Evolutionary conservation across 495 filamentous ascomycete species (phyloP), one percentile per base, ranked within the genome.

Genomic region (Tuber indicum): DNA sequence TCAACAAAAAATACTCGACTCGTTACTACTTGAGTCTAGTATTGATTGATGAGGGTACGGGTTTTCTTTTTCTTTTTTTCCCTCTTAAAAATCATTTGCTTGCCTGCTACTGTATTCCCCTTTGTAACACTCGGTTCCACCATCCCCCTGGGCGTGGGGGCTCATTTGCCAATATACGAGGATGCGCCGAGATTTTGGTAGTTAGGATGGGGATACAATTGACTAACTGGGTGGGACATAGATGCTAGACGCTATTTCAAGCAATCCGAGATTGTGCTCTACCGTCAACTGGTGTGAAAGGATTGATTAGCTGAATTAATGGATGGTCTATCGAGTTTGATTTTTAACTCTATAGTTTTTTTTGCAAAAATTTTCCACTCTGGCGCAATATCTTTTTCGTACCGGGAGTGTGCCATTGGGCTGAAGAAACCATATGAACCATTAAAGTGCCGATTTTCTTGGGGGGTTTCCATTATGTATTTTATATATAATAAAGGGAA

Each of bases 1-100:
- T 99, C 77, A 99, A 99, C 90, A 99, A 98, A 89, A 98, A 98
- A 86, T 99, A 96, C 85, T 98, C 95, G 46, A 98, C 96, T 75
- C 88, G 96, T 79, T 99, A 99, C 86, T 98, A 99, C 86, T 89
- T 99, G 73, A 97, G 93, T 84, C 86, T 99, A 80, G 96, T 99
- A 16, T 88, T 98, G 79, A 98, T 98, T 78, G 95, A 98, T 84
- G 95, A 98, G 89, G 93, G 93, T 92, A 86, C 72, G 87, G 79
- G 71, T 49, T 47, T 42, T 12, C 26, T 58, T 32, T 58, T 23
- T 77, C 73, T 44, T n/a, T 72, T 44, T 41, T 42, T 71, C 47
- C 72, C 23, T 66, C n/a, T 45, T 14, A 26, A 26, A 58, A 26
- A 58, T 1, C 49, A 58, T 14, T 74, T 44, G 10, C 45, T 17